Evolutionary conservation across 2,329 filamentous ascomycete genomes (phyloP), one percentile per base, ranked within the genome.

Genomic region (Aspergillus versicolor): DNA sequence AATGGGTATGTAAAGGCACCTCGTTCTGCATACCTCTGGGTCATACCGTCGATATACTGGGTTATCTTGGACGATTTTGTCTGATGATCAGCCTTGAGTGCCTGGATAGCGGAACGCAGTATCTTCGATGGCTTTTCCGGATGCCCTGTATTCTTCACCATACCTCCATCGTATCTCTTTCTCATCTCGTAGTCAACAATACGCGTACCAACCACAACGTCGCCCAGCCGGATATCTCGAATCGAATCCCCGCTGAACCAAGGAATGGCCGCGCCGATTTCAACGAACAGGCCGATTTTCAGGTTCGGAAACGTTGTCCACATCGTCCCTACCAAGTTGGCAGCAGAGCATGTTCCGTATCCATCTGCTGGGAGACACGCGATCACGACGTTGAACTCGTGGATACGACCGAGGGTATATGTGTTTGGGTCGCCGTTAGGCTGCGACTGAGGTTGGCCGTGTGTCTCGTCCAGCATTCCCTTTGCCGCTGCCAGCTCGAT

Each of bases 11-110:
- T 13, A 13, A 37, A 7, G 15, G 12, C 12, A 2, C 3, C 8
- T 1, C 5, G 2, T n/a, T 13, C 12, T 3, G 13, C 19, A 6
- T n/a, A 1, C 1, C 6, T 6, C 3, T 3, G 34, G 4, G 15
- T 5, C 13, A 37, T n/a, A 2, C 3, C 12, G 2, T 37, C 12
- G 2, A 37, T 37, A n/a, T 37, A 6, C 12, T 37, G 12, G 4
- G 12, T n/a, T 5, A n/a, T 37, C 34, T n/a, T 37, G 4, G 34
- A 13, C 34, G 34, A 13, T 4, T n/a, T 37, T 3, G 12, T n/a
- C 12, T 7, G 2, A 6, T 37, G 3, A 5, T 15, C 34, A 15
- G 34, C 34, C 6, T 4, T 2, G 5, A 37, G 34, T 30, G 8
- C 8, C 13, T 37, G 34, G 3, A 37, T 2, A 5, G 34, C 3